Conservation (phyloP, 2,329 filamentous ascomycete species). For the Ilyonectria destructans region DNA sequence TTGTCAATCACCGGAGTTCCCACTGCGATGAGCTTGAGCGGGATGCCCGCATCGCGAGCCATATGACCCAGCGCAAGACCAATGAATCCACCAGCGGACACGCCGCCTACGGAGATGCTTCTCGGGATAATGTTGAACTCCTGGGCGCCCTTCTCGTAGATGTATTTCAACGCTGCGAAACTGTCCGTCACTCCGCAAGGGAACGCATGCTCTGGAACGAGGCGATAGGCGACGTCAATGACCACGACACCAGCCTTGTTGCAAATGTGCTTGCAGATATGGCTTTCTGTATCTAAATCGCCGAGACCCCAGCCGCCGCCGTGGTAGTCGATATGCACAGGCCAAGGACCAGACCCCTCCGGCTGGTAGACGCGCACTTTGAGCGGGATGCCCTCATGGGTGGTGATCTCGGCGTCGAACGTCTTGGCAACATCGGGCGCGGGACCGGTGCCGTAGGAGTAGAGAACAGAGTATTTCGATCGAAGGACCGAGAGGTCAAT, state of each 20-base stretch:
- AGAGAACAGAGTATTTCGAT: conserved; percentile 61
- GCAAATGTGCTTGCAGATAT: conserved; percentile 66
- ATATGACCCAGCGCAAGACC: conserved; percentile 58
- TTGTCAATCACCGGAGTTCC: conserved; percentile 61
- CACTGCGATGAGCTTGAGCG: conserved; percentile 56
- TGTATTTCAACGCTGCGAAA: conserved; percentile 62
- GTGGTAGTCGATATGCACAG: conserved; percentile 66
- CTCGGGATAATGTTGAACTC: conserved; percentile 57
- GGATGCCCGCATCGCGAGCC: conserved; percentile 57
- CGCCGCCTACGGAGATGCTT: conserved; percentile 62
- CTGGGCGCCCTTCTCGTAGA: conserved; percentile 53
- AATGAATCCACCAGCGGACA: conserved; percentile 63
- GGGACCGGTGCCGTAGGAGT: conserved; percentile 62
- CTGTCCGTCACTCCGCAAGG: conserved; percentile 66
- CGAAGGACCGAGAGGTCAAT: conserved; percentile 59
- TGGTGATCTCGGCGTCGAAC: conserved; percentile 57
- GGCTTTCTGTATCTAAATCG: conserved; percentile 65
- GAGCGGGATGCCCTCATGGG: conserved; percentile 51
- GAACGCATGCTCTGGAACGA: conserved; percentile 66
- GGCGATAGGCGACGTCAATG: conserved; percentile 68
- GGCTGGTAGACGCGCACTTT: conserved; percentile 64
- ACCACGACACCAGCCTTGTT: conserved; percentile 61
- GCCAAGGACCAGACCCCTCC: conserved; percentile 58
- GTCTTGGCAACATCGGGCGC: conserved; percentile 58
- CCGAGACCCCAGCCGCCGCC: conserved; percentile 68